Conservation (phyloP, 192 early-diverging fungal species). For the Coemansia sp. region DNA sequence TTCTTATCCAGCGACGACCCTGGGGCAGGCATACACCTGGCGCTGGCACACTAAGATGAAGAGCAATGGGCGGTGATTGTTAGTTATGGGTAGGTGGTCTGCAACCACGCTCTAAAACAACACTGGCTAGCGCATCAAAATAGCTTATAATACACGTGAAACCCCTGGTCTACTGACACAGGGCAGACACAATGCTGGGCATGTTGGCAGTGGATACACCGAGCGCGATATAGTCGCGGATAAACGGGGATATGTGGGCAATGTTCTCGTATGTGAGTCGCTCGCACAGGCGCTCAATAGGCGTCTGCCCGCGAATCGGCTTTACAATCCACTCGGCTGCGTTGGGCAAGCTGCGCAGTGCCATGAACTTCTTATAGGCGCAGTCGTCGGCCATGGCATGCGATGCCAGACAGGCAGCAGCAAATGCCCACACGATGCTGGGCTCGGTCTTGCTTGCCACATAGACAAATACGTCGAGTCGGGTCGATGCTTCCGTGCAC, state of each 20-base stretch:
- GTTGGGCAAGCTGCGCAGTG: constrained; percentile 14
- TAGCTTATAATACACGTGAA: too few species aligned
- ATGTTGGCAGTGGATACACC: constrained; percentile 28
- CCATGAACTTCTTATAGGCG: constrained; percentile 32
- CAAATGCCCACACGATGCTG: constrained; percentile 38
- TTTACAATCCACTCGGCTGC: constrained; percentile 21
- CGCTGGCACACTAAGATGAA: too few species aligned
- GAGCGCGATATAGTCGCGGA: constrained; percentile 29
- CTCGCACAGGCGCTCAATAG: constrained; percentile 36
- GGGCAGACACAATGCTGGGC: constrained; percentile 15
- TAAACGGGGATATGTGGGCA: constrained; percentile 24
- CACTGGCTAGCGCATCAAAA: too few species aligned
- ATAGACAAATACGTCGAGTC: constrained; percentile 20
- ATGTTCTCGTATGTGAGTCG: constrained; percentile 34
- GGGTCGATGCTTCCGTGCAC: constrained; percentile 20
- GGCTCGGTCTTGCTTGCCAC: constrained; percentile 24
- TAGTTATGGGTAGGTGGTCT: too few species aligned
- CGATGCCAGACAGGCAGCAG: constrained; percentile 28
- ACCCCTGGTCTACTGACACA: constrained; percentile 30
- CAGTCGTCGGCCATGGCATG: constrained; percentile 25
- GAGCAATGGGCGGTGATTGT: too few species aligned
- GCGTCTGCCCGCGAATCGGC: constrained; percentile 25
- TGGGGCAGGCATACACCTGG: too few species aligned
- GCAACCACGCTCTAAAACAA: too few species aligned
- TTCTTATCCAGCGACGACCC: too few species aligned